Evolutionary conservation across 768 basidiomycete genomes (phyloP), one percentile per base, ranked within the genome.

Genomic region (Suillus tomentosus): DNA sequence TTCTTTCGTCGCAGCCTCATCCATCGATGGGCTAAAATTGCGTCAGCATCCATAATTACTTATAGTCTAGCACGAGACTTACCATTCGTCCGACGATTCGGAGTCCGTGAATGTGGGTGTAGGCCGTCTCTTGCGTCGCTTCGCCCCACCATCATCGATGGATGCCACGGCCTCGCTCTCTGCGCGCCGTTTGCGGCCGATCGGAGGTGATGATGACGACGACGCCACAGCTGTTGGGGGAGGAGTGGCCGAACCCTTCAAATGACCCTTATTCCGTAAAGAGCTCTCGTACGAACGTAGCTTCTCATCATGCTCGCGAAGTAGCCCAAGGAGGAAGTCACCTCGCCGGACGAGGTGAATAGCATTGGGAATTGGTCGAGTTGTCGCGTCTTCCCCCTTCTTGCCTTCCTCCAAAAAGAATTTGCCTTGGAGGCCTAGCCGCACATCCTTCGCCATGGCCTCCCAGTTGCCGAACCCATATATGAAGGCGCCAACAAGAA

Each of bases 401-500:
- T 98, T 99, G 70, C 91, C 93, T 76, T 98, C 96, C 74, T 98
- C 97, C 60, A 99, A 83, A 87, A 98, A 99, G 80, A 99, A 96
- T 74, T 98, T 98, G 76, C 91, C 94, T 2, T 87, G 85, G 15
- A 99, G 82, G 2, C 88, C 87, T 14, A 99, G 87, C 65, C 86
- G 86, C 14, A 86, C 76, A 74, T 99, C 97, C 78, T 95, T 93
- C 62, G 87, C 86, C 83, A 99, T 99, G 31, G 85, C 84, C 73
- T 99, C 97, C 97, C 97, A 99, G 72, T 91, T 93, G 15, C 96
- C 96, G 73, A 99, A 96, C 22, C 97, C 97, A 69, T 99, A 91
- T 22, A 90, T 71, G 81, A 84, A 98, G 11, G 97, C 94, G 42
- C 97, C 97, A 55, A 98, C 90, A 43, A 99, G 85, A 19, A 99